A percentile compares a stretch with the other conserved stretches of the same genome.
These are phyloP conservation scores for Sutorius australiensis DNA, from an alignment of 768 basidiomycete genomes.

Conservation along the genomic window DNA sequence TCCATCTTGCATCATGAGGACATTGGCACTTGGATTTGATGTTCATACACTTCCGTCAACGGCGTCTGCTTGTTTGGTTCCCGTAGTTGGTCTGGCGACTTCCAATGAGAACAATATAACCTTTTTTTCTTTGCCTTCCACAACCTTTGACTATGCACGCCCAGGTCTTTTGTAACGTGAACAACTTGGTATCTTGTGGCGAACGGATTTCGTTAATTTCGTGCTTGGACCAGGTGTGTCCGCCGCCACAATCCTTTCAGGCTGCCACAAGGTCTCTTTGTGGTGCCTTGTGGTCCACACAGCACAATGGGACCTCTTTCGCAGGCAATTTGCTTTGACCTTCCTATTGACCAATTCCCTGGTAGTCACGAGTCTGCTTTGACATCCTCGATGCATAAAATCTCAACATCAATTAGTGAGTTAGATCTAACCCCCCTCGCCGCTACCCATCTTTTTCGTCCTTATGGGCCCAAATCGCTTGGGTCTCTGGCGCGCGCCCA, in stretches of 20 bases:
- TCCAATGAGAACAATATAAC: conserved; percentile 3
- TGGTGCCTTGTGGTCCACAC: not conserved
- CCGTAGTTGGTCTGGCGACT: conserved; percentile 1
- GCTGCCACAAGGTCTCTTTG: not conserved
- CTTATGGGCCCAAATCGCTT: conserved; percentile 1
- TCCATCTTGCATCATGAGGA: not conserved
- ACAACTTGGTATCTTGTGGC: not conserved
- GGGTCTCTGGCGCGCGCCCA: conserved; percentile 2
- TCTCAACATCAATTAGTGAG: not conserved
- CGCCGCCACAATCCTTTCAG: not conserved
- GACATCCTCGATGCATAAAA: conserved; percentile 4
- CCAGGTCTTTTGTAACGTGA: not conserved
- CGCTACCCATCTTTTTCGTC: not conserved
- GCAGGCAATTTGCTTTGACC: not conserved
- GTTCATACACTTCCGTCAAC: not conserved
- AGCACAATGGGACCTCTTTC: not conserved
- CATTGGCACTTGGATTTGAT: conserved; percentile 4
- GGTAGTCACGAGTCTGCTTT: not conserved
- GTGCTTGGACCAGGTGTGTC: not conserved
- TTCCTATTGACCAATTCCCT: conserved; percentile 1
- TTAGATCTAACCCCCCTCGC: not conserved
- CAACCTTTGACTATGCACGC: not conserved
- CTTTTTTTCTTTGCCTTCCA: not conserved
- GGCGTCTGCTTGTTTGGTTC: not conserved
- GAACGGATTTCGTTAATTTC: not conserved